Percentiles rank a stretch among this genome's conserved stretches.
These are phyloP conservation scores for Eragrostis nindensis DNA, from an alignment of 176 grass and related monocot species.

Conservation along the genomic window DNA sequence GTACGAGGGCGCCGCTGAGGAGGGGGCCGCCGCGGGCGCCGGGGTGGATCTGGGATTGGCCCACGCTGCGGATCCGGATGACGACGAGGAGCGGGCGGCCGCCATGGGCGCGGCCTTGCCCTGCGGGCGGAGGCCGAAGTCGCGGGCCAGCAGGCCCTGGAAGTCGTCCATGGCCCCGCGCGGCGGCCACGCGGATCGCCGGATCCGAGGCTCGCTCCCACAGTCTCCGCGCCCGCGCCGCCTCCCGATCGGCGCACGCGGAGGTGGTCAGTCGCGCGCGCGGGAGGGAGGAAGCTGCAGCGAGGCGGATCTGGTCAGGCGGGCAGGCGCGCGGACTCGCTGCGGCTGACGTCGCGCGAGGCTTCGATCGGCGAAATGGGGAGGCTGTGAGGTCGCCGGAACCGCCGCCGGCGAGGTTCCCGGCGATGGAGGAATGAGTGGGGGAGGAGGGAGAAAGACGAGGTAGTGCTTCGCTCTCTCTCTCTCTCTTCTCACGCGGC, in stretches of 20 bases:
- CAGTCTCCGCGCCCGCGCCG: not conserved
- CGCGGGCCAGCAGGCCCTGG: slow-evolving; percentile 58
- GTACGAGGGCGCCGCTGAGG: slow-evolving; percentile 45
- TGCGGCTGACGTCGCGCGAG: no score
- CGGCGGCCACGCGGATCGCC: not conserved
- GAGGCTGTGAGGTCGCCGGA: no score
- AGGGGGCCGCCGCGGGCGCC: slow-evolving; percentile 31
- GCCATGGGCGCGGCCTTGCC: slow-evolving; percentile 74
- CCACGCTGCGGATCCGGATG: slow-evolving; percentile 42
- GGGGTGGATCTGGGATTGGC: slow-evolving; percentile 55
- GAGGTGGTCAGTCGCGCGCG: not conserved
- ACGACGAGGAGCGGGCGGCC: slow-evolving; percentile 43
- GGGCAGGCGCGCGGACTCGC: not conserved
- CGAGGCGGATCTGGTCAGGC: slow-evolving; percentile 14
- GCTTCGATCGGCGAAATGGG: slow-evolving; percentile 40
- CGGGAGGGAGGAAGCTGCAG: not conserved
- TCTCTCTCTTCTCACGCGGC: slow-evolving; percentile 31
- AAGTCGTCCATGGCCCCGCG: slow-evolving; percentile 57
- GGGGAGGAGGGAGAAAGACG: not conserved
- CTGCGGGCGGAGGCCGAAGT: slow-evolving; percentile 68
- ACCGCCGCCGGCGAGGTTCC: no score
- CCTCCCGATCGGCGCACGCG: not conserved
- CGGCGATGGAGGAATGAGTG: slow-evolving; percentile 12
- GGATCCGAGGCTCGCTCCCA: slow-evolving; percentile 26
- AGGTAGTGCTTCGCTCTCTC: not conserved